A percentile compares a stretch with the other conserved stretches of the same genome.
Evolutionary conservation across 2,329 filamentous ascomycete genomes (phyloP).

Genomic region (Sordariomycetes sp.): DNA sequence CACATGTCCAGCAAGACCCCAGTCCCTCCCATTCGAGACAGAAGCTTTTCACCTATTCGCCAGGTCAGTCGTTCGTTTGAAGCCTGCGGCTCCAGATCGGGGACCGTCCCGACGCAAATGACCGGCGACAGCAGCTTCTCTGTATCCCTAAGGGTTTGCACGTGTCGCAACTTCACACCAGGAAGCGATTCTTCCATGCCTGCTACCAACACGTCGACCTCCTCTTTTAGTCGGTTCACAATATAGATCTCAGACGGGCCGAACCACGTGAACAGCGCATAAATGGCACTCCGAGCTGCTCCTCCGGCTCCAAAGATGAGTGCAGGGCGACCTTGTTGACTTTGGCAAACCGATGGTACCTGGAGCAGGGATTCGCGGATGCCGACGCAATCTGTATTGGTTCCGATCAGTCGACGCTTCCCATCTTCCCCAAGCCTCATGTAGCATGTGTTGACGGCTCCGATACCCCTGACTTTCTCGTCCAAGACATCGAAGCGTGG

Average conservation of each 20-base stretch:
- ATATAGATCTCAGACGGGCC: slow-evolving; percentile 1
- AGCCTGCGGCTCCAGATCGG: slow-evolving; percentile 7
- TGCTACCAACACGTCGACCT: slow-evolving; percentile 2
- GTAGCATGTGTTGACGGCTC: slow-evolving; percentile 4
- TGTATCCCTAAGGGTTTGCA: slow-evolving; percentile 5
- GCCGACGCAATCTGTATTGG: slow-evolving; percentile 4
- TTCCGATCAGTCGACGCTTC: slow-evolving; percentile 1
- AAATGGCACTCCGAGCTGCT: slow-evolving; percentile 1
- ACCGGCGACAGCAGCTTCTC: slow-evolving; percentile 4
- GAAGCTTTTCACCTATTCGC: slow-evolving; percentile 5
- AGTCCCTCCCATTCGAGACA: slow-evolving; percentile 6
- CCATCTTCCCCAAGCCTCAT: slow-evolving; percentile 1
- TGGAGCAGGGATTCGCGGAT: slow-evolving; percentile 1
- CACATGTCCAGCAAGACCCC: slow-evolving; percentile 9
- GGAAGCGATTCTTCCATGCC: not conserved
- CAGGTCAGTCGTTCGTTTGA: slow-evolving; percentile 7
- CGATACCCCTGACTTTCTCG: slow-evolving; percentile 2
- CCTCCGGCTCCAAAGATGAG: slow-evolving; percentile 3
- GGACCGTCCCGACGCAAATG: slow-evolving; percentile 7
- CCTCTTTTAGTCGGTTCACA: slow-evolving; percentile 2
- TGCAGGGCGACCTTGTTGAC: slow-evolving; percentile 1
- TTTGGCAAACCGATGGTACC: not conserved
- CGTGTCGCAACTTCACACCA: slow-evolving; percentile 1
- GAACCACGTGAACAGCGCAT: slow-evolving; percentile 1
- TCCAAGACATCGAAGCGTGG: slow-evolving; percentile 1